Base-by-base conservation (phyloP, 805 yeast species). In the Maudiozyma pseudohumilis region DNA sequence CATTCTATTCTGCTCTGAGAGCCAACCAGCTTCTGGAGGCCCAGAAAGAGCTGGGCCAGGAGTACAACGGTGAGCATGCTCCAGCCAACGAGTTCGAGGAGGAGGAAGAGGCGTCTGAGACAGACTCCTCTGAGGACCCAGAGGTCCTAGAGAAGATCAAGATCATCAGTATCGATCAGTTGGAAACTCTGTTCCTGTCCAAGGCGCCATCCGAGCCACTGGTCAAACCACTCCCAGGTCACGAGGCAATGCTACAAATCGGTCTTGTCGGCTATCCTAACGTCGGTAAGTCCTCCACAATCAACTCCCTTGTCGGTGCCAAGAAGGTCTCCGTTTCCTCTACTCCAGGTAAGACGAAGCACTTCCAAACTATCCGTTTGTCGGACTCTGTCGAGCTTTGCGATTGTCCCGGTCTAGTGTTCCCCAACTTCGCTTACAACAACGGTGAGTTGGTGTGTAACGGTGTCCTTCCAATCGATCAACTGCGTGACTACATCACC, bases 401-500 rank as follows among this genome's bases (percentile, higher is more conserved):
- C 64, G 99, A 92, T 70, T 92, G 99, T 69, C 99, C 99, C 2
- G 99, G 99, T 72, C 70, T 92, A 44, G 99, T 92, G 13, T 92
- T 92, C 68, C 98, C 99, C 18, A 92, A 89, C 54, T 92, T 92
- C 58, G 97, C 97, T 6, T 84, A 83, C 57, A 84, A 96, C 18
- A 88, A 87, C 54, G 97, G 94, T 50, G 99, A 92, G 52, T 72
- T 92, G 53, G 98, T 92, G 1, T 87, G 96, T 66, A 85, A 87
- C 55, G 99, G 99, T 71, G 95, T 92, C n/a, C 70, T 92, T 40
- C 99, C 99, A 16, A 92, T 92, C 50, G 98, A 92, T 64, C 98
- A 92, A 63, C 69, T 92, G 44, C 74, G 97, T 55, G 99, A 92
- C 55, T 77, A 75, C 57, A 78, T 89, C 8, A 94, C 94, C 2